Conservation (phyloP, 2,329 filamentous ascomycete species). For the Samsoniella hepiali region DNA sequence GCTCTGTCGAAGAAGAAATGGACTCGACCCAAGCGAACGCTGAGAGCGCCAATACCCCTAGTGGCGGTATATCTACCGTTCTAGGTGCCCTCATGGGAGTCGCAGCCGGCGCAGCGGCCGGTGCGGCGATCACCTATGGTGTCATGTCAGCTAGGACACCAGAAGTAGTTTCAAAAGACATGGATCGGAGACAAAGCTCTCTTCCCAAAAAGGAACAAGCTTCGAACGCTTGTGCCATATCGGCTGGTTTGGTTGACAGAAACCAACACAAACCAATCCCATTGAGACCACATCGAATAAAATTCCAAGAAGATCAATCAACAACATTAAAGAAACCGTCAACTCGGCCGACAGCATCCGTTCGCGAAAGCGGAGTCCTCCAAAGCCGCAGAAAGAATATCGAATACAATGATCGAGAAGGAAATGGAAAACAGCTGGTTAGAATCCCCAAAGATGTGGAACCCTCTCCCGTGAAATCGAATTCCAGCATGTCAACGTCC, state of each 20-base stretch:
- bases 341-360: neutral
- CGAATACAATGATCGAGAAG: neutral
- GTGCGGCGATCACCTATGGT: slow-evolving; percentile 61
- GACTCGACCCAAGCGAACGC: neutral
- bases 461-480: neutral
- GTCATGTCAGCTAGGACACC: slow-evolving; percentile 44
- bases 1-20: neutral
- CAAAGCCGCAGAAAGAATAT: neutral
- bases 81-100: slow-evolving; percentile 65
- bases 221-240: neutral
- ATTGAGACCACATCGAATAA: slow-evolving; percentile 2
- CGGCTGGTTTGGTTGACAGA: neutral
- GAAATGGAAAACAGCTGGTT: neutral
- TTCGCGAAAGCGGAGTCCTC: neutral
- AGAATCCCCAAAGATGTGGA: neutral
- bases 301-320: neutral
- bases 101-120: slow-evolving; percentile 64
- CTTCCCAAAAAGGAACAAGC: neutral
- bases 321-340: neutral
- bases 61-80: slow-evolving; percentile 45
- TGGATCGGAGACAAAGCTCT: slow-evolving; percentile 45
- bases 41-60: neutral
- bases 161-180: slow-evolving; percentile 28
- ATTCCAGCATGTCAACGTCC: neutral
- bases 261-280: neutral